These are phyloP conservation scores for Penicillium paxilli DNA, from an alignment of 495 filamentous ascomycete genomes.

Conservation along the genomic window DNA sequence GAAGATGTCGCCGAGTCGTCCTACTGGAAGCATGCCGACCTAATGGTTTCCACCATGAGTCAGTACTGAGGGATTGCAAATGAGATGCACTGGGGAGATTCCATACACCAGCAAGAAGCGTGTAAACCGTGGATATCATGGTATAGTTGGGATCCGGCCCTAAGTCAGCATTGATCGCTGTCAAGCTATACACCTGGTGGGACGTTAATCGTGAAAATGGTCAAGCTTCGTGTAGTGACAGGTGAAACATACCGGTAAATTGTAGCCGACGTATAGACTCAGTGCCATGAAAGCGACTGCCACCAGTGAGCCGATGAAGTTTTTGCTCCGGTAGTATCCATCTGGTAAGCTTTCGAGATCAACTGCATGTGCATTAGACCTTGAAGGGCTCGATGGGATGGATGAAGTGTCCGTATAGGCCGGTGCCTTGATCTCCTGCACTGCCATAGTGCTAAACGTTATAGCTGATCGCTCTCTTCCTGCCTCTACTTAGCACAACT, in stretches of 20 bases:
- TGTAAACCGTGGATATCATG: constrained; percentile 37
- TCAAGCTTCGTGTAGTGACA: no score
- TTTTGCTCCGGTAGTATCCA: constrained; percentile 20
- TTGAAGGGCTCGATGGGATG: no score
- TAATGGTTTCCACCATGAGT: neutral
- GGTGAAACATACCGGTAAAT: no score
- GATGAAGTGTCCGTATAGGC: no score
- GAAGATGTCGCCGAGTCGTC: constrained; percentile 54
- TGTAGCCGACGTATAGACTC: constrained; percentile 12
- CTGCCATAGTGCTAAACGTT: no score
- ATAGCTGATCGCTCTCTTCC: no score
- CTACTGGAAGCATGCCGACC: constrained; percentile 41
- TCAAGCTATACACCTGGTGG: no score
- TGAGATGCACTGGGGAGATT: neutral
- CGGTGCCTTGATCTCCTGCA: no score
- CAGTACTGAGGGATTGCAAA: neutral
- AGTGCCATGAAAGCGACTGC: constrained; percentile 23
- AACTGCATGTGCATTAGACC: neutral
- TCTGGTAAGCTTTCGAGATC: constrained; percentile 16
- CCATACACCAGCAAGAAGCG: constrained; percentile 19
- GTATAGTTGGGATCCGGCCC: constrained; percentile 37
- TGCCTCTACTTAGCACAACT: no score
- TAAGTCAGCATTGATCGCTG: constrained; percentile 24
- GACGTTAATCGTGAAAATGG: no score
- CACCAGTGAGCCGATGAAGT: constrained; percentile 23